Conservation (phyloP, 1,139 yeast genomes). For the Pichia sp. region DNA sequence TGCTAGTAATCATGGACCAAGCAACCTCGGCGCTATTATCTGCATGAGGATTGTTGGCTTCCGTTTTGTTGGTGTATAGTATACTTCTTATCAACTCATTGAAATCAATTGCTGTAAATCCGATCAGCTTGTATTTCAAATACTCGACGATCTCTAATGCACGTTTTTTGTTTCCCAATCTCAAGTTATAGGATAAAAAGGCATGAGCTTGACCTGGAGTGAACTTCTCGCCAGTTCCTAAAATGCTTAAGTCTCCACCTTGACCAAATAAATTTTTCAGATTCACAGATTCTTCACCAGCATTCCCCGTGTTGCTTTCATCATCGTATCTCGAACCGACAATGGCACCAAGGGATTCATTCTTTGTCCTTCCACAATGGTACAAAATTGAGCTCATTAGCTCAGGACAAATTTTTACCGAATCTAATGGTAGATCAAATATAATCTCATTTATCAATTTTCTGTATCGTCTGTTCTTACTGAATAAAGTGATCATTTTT, state of each 20-base stretch:
- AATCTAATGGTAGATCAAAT: constrained; percentile 32
- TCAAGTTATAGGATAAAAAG: constrained; percentile 38
- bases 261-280: constrained; percentile 13
- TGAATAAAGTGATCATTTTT: constrained; percentile 32
- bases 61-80: constrained; percentile 10
- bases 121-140: constrained; percentile 24
- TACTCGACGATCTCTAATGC: constrained; percentile 36
- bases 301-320: constrained; percentile 6
- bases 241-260: constrained; percentile 15
- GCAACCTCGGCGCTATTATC: constrained; percentile 18
- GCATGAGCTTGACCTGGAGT: constrained; percentile 34
- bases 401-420: constrained; percentile 35
- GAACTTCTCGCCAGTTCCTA: constrained; percentile 19
- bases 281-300: neutral
- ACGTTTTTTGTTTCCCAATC: constrained; percentile 38
- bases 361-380: constrained; percentile 31
- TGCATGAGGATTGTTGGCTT: neutral
- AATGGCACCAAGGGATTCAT: constrained; percentile 30
- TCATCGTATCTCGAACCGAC: constrained; percentile 31
- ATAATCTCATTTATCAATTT: constrained; percentile 32
- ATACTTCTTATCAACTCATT: constrained; percentile 27
- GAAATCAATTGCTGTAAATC: constrained; percentile 25
- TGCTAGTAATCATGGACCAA: constrained; percentile 28
- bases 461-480: constrained; percentile 34
- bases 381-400: constrained; percentile 35